Evolutionary conservation across 1,284 basidiomycete species (phyloP).

Genomic region (Phylloporus gajari): DNA sequence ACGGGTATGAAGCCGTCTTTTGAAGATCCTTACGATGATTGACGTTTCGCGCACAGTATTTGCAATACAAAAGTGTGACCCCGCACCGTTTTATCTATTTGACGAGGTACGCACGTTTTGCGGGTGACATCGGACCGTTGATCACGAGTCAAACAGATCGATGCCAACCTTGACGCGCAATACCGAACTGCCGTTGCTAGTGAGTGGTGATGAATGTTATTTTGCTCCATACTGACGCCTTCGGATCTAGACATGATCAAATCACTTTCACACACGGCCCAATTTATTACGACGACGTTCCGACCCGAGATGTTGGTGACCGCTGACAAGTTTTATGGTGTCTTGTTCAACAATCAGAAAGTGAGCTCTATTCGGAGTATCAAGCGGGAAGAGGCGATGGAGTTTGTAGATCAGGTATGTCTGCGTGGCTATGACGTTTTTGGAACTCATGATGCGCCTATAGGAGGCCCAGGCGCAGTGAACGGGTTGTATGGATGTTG

Average conservation of each 20-base stretch:
- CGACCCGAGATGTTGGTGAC: slow-evolving; percentile 95
- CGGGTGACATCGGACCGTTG: slow-evolving; percentile 4
- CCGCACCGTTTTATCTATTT: slow-evolving; percentile 99
- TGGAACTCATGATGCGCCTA: slow-evolving; percentile 7
- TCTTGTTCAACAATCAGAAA: slow-evolving; percentile 97
- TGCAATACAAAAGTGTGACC: slow-evolving; percentile 99
- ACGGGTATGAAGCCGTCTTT: slow-evolving; percentile 64
- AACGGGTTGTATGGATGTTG: slow-evolving; percentile 15
- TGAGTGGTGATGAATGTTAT: slow-evolving; percentile 50
- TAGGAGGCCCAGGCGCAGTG: slow-evolving; percentile 69
- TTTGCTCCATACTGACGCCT: slow-evolving; percentile 8
- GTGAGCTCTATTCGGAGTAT: slow-evolving; percentile 88
- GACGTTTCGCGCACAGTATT: slow-evolving; percentile 70
- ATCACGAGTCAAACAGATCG: slow-evolving; percentile 67
- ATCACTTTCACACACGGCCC: slow-evolving; percentile 85
- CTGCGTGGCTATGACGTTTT: slow-evolving; percentile 14
- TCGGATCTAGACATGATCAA: slow-evolving; percentile 86
- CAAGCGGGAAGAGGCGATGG: slow-evolving; percentile 84
- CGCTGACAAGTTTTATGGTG: slow-evolving; percentile 98
- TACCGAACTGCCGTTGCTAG: slow-evolving; percentile 96
- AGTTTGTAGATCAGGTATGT: slow-evolving; percentile 85
- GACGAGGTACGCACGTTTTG: slow-evolving; percentile 75
- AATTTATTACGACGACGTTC: slow-evolving; percentile 99
- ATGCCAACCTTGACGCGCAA: slow-evolving; percentile 97
- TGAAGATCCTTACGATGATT: neutral